phyloP scores from a whole-genome alignment of 139 green algal species.

The Coelastrella sp. region DNA sequence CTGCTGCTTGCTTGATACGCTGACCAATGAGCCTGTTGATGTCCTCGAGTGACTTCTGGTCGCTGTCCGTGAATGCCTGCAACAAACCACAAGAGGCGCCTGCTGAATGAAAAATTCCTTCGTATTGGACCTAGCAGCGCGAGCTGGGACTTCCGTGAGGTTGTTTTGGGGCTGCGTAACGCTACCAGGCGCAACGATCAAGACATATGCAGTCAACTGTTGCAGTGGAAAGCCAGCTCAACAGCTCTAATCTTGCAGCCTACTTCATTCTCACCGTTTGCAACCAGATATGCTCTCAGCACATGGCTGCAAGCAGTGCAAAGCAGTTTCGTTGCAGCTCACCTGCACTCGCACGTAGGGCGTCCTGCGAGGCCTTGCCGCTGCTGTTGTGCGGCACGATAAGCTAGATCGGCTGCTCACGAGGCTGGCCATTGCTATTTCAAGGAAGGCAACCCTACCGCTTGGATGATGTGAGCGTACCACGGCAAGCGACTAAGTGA shows the following conservation, averaged over 20 bases:
- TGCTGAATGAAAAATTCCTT: no score
- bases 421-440: background rate
- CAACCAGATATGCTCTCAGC: no score
- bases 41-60: conserved; percentile 28
- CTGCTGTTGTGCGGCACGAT: background rate
- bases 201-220: background rate
- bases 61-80: conserved; percentile 25
- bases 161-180: background rate
- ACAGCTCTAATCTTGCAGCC: no score
- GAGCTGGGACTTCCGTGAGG: no score
- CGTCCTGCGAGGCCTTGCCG: background rate
- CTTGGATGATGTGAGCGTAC: background rate
- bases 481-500: no score
- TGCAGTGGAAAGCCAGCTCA: no score
- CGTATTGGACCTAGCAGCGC: no score
- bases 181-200: background rate
- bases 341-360: background rate
- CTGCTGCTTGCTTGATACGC: conserved; percentile 38
- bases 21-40: conserved; percentile 40
- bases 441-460: background rate
- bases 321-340: background rate
- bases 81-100: no score
- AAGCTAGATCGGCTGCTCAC: background rate
- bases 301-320: background rate
- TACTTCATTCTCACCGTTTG: no score